Evolutionary conservation across 2,329 filamentous ascomycete species (phyloP).

Genomic region (Blumeria graminis): DNA sequence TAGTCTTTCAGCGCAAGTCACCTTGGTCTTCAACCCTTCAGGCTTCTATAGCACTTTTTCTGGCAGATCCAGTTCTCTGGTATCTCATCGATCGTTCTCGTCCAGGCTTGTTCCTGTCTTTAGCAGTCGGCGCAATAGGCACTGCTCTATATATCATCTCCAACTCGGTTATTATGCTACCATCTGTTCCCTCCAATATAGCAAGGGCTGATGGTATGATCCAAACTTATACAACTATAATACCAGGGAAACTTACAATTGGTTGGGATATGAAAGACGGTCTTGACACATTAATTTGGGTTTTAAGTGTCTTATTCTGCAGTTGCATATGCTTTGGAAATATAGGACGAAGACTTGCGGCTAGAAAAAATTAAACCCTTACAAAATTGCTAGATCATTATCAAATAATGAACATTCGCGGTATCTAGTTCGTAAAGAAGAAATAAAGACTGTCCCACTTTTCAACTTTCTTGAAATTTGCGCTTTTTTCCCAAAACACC

Average conservation of each 20-base stretch:
- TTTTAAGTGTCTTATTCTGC: conserved; percentile 81
- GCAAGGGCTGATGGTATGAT: conserved; percentile 5
- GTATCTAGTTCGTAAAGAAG: no score
- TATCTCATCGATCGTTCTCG: conserved; percentile 83
- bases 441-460: no score
- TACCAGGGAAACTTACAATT: conserved; percentile 3
- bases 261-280: conserved; percentile 31
- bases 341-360: conserved; percentile 55
- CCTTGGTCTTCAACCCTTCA: conserved; percentile 93
- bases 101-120: conserved; percentile 59
- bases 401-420: no score
- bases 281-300: conserved; percentile 60
- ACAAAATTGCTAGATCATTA: no score
- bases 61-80: conserved; percentile 87
- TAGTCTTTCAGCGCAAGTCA: conserved; percentile 42
- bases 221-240: conserved; percentile 1
- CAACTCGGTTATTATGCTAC: conserved; percentile 55
- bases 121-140: conserved; percentile 47
- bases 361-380: conserved; percentile 4
- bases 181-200: conserved; percentile 22
- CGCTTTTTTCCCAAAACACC: no score
- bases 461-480: no score
- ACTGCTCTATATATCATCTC: conserved; percentile 51
- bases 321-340: conserved; percentile 92
- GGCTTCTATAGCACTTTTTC: conserved; percentile 64